These are phyloP conservation scores for Usnea hakonensis DNA, from an alignment of 495 filamentous ascomycete species.

Conservation along the genomic window DNA sequence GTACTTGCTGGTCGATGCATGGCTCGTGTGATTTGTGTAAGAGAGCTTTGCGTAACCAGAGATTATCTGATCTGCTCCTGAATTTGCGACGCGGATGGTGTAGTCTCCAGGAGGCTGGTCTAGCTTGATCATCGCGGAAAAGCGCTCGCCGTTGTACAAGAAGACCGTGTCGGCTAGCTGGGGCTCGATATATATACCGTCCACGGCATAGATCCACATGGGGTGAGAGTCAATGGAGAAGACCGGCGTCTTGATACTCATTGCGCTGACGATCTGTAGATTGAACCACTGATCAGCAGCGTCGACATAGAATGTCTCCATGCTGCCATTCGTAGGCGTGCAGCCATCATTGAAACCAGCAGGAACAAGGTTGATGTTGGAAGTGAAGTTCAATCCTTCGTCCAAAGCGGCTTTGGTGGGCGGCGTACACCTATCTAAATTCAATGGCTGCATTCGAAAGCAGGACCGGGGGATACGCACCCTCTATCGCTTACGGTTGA, in stretches of 20 bases:
- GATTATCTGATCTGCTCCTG: constrained; percentile 32
- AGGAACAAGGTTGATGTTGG: constrained; percentile 19
- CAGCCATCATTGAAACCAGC: constrained; percentile 25
- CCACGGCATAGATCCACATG: constrained; percentile 40
- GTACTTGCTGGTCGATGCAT: neutral
- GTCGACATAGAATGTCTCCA: constrained; percentile 27
- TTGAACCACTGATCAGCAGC: constrained; percentile 31
- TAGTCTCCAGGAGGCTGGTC: constrained; percentile 30
- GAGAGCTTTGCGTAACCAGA: constrained; percentile 28
- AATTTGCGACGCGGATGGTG: constrained; percentile 33
- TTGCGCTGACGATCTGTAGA: constrained; percentile 33
- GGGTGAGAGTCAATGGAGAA: constrained; percentile 38
- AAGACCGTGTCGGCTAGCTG: constrained; percentile 32
- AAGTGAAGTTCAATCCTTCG: constrained; percentile 8
- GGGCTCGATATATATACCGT: constrained; percentile 39
- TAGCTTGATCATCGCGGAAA: constrained; percentile 35
- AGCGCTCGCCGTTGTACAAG: constrained; percentile 37
- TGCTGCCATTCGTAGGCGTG: constrained; percentile 27
- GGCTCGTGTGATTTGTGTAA: constrained; percentile 19
- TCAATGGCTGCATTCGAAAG: constrained; percentile 15
- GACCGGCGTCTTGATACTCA: constrained; percentile 25
- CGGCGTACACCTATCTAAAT: constrained; percentile 7
- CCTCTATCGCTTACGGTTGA: constrained; percentile 8
- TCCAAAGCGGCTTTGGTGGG: constrained; percentile 2
- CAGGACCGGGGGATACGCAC: neutral